Evolutionary conservation across 352 stramenopile species (phyloP), one percentile per base, ranked within the genome.

Genomic region (Globisporangium uncinulatum): DNA sequence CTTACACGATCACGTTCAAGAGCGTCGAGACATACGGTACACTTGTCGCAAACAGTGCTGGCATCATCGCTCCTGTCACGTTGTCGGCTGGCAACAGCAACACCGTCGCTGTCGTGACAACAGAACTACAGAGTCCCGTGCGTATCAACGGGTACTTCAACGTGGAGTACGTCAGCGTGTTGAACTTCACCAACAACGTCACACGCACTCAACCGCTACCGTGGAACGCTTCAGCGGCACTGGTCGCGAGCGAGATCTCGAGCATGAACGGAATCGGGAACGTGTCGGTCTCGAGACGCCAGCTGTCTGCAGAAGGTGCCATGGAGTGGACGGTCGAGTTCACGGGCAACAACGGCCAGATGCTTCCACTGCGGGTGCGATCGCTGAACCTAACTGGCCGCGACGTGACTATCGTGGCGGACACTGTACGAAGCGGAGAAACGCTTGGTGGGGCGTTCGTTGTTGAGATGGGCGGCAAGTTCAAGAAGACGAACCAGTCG

Each of bases 271-370:
- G 78, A 3, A 6, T 92, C 7, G 82, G 76, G 1, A 75, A 70
- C 31, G 79, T 90, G 0, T 66, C 56, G 1, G 73, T 89, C 9
- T 53, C 69, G 1, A 49, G 59, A 0, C 60, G 69, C 11, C 64
- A 61, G 47, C 57, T 89, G 0, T 67, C 76, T 7, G 65, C 79
- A 1, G 82, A 92, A 55, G 76, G 79, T 15, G 75, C 57, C 2
- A 85, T 79, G 65, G 70, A 73, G 32, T 92, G 82, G 82, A 86
- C 62, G 3, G 60, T 92, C 9, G 76, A 74, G 29, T 92, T 92
- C 46, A 24, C 65, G 0, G 58, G 66, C 19, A 92, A 90, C 65
- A 78, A 88, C 52, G 82, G 79, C 2, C 71, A 84, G 34, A 44
- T 92, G 13, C 43, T 48, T 0, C 61, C 57, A 31, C 65, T 92